Evolutionary conservation across 1,139 yeast genomes (phyloP), one percentile per base, ranked within the genome.

Genomic region (Yamadazyma oceani): DNA sequence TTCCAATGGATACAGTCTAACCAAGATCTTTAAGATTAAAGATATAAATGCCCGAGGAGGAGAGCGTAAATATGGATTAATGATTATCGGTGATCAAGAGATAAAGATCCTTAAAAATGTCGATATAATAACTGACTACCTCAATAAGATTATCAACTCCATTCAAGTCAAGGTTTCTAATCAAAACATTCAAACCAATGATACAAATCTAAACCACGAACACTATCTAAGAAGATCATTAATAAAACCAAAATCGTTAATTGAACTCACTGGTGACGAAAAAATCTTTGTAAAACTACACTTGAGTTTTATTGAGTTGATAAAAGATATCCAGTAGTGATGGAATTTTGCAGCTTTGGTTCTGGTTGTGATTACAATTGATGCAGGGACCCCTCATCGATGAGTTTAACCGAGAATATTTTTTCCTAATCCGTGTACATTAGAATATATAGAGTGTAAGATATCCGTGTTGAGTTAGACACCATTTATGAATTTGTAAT

Each of bases 11-110:
- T 78, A 80, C 46, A 81, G 90, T 29, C 61, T 86, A 16, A 75
- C 79, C 24, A 68, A 78, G 41, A 77, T 83, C 5, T 85, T 87
- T 62, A 82, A 83, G 51, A 65, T 86, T 11, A 69, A 69, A 26
- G 96, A 87, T 56, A 64, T 70, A 17, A 75, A 79, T 37, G 90
- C 95, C 0, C 69, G 95, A 39, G 95, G 95, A 1, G 80, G 85
- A 5, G 92, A 84, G 50, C 64, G 95, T 39, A 75, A 85, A 41
- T 86, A 85, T 51, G 73, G 87, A 2, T 57, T 85, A 16, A 72
- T 85, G 46, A 78, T 85, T 21, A 69, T 83, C 3, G 66, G 80
- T 14, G 88, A 83, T 48, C 61, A 72, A 32, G 89, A 81, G 46
- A 54, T 66, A 5, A 68, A 64, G 21, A 52, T 85, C 14, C 57